Percentiles rank a stretch among this genome's conserved stretches.
phyloP scores from a whole-genome alignment of 2,329 filamentous ascomycete genomes.

The Amphichorda felina region DNA sequence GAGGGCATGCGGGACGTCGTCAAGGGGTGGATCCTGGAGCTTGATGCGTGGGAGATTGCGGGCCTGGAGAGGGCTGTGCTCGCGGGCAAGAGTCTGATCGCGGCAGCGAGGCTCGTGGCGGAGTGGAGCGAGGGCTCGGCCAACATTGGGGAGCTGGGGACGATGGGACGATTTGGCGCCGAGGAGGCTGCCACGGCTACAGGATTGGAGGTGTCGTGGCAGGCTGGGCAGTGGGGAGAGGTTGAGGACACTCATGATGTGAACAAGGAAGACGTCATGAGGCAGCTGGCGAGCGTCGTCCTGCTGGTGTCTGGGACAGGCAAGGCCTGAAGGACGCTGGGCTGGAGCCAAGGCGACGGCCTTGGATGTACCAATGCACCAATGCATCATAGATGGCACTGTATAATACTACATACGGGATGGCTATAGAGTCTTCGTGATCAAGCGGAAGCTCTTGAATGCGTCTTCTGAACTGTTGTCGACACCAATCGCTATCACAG shows the following conservation, averaged over 20 bases:
- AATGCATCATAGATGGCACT: no score
- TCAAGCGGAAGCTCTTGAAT: no score
- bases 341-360: no score
- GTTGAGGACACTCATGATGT: constrained; percentile 98
- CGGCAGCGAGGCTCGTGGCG: constrained; percentile 62
- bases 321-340: constrained; percentile 7
- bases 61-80: constrained; percentile 75
- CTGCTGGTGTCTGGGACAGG: constrained; percentile 60
- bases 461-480: no score
- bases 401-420: no score
- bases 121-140: constrained; percentile 76
- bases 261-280: constrained; percentile 74
- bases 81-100: constrained; percentile 76
- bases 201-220: constrained; percentile 80
- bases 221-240: constrained; percentile 86
- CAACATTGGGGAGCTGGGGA: constrained; percentile 27
- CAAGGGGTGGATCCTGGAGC: constrained; percentile 59
- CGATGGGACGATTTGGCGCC: constrained; percentile 51
- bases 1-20: constrained; percentile 68
- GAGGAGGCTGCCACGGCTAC: constrained; percentile 70
- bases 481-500: no score
- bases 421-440: no score
- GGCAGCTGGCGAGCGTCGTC: constrained; percentile 81
- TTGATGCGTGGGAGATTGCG: constrained; percentile 72
- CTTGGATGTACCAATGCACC: no score